Conservation (phyloP, 139 green algal species). For the Trebouxia sp. region DNA sequence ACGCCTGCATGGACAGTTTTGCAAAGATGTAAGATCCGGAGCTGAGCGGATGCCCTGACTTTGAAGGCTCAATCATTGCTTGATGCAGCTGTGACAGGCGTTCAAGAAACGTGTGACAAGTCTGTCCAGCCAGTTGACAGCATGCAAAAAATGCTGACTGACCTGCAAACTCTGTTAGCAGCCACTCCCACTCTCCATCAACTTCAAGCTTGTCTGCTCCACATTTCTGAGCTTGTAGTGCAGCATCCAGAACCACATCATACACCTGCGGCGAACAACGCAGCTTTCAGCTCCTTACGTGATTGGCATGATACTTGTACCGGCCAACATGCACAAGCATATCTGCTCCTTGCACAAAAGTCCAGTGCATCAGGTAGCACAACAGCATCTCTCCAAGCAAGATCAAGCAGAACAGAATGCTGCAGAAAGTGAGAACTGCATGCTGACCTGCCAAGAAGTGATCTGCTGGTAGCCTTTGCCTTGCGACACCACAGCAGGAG, state of each 20-base stretch:
- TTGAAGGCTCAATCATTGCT: too few species aligned
- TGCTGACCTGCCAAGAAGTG: slow-evolving; percentile 33
- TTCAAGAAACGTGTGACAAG: too few species aligned
- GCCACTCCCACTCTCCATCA: slow-evolving; percentile 51
- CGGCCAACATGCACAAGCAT: too few species aligned
- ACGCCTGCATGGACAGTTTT: neutral
- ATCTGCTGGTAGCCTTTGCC: slow-evolving; percentile 31
- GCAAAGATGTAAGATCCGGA: too few species aligned
- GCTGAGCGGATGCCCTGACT: too few species aligned
- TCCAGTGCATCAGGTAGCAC: too few species aligned
- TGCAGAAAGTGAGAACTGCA: neutral
- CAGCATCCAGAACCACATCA: slow-evolving; percentile 49
- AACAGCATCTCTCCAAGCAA: too few species aligned
- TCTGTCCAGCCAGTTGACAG: slow-evolving; percentile 8
- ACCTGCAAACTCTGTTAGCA: slow-evolving; percentile 46
- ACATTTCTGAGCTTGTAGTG: slow-evolving; percentile 43
- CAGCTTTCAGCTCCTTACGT: too few species aligned
- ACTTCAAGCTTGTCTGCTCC: slow-evolving; percentile 42
- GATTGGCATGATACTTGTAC: too few species aligned
- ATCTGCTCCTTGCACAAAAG: too few species aligned
- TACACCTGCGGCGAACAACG: slow-evolving; percentile 51
- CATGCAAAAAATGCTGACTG: neutral
- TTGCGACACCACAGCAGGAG: neutral
- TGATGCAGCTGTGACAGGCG: too few species aligned
- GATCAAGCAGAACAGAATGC: neutral